Evolutionary conservation across 331 rosid genomes (phyloP), one percentile per base, ranked within the genome.

Genomic region (Prunus yedoensis): DNA sequence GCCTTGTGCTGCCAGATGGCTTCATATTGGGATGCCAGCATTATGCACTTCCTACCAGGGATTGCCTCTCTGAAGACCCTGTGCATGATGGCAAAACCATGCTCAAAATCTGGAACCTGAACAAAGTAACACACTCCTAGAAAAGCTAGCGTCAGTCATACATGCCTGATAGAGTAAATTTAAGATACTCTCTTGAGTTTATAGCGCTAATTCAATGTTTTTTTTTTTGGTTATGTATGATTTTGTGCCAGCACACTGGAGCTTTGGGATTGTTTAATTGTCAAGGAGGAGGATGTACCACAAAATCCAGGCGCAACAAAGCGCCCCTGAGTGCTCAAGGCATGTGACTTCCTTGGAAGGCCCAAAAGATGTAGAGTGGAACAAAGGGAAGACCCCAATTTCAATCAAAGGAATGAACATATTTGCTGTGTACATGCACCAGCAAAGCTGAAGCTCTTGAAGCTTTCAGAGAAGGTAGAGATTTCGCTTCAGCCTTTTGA

Each of bases 241-340:
- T 64, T 54, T n/a, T 59, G 8, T 28, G 30, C 30, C 88, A 91
- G 94, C 81, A 70, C 65, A 76, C 85, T 0, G 91, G 93, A 16
- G 91, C 87, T 71, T 65, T 89, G 74, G 97, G 94, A 4, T 20
- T 84, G 43, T 91, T 89, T 20, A 89, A 91, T 74, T 91, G 97
- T 76, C 91, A 91, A 89, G 92, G 89, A 53, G 91, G 94, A 79
- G 92, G 91, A 18, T 91, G 94, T 87, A 92, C 47, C 91, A 86
- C 8, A n/a, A 28, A 70, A 53, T 15, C 84, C 2, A 78, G 94
- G 73, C 27, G 80, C 59, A 86, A 91, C 91, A 80, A 75, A 84
- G 85, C 15, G 71, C 80, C 32, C 80, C 85, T 0, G 72, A 81
- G 0, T 89, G 41, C 68, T 87, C 94, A 8, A 81, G 71, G 41